phyloP scores from a whole-genome alignment of 2,329 filamentous ascomycete species.

The Trichoderma sp. region DNA sequence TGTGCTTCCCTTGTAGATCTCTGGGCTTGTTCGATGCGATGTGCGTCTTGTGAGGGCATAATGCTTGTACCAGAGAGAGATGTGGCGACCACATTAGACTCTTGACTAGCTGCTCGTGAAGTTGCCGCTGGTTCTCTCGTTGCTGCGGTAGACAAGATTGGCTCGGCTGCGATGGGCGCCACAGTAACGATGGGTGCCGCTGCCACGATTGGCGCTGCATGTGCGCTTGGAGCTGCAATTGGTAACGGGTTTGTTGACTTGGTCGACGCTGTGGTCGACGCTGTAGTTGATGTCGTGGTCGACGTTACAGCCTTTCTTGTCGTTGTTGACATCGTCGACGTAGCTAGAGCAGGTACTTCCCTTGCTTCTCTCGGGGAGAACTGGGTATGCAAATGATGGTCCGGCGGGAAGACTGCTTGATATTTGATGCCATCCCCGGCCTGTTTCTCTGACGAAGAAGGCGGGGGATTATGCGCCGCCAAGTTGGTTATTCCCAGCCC shows the following conservation, averaged over 20 bases:
- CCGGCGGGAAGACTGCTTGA: constrained; percentile 57
- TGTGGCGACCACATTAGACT: background rate
- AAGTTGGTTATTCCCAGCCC: constrained; percentile 38
- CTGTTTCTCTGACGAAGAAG: constrained; percentile 50
- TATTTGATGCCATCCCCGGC: constrained; percentile 46
- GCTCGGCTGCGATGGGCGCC: constrained; percentile 43
- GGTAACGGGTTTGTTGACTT: background rate
- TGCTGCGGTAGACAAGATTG: constrained; percentile 47
- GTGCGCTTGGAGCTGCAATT: background rate
- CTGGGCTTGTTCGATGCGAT: background rate
- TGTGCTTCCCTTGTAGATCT: background rate
- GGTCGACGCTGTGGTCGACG: background rate
- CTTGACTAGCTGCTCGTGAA: constrained; percentile 41
- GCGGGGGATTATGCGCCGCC: constrained; percentile 46
- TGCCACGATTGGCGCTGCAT: background rate
- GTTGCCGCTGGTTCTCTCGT: constrained; percentile 61
- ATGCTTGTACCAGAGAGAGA: background rate
- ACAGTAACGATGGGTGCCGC: background rate
- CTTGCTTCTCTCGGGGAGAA: constrained; percentile 29
- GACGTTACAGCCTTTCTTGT: background rate
- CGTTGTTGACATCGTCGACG: background rate
- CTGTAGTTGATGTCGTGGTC: background rate
- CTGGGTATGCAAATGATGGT: constrained; percentile 44
- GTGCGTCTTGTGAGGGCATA: background rate
- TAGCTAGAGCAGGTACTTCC: background rate